Base-by-base conservation (phyloP, 768 basidiomycete genomes). In the Lactifluus pinguis region DNA sequence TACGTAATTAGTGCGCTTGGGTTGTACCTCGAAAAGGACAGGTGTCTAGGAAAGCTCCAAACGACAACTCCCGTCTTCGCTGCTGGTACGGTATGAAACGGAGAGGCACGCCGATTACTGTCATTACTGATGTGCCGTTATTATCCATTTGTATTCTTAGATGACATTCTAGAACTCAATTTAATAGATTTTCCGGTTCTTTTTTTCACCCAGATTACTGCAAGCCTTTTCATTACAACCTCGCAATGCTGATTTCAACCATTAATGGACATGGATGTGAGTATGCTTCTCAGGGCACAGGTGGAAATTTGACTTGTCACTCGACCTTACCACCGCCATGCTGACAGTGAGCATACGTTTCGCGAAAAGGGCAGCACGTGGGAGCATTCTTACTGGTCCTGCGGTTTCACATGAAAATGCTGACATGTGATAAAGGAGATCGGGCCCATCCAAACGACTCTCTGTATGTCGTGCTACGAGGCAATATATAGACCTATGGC, bases 71-170 rank as follows among this genome's bases (percentile, higher is more conserved):
- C 32, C 39, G 13, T 49, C 41, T 49, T 42, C 52, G 17, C 47
- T 49, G 61, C 47, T 48, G 50, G 55, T 39, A 61, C 55, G 17
- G 61, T n/a, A 39, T 13, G 29, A 38, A 56, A 19, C 61, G 45
- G 17, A 32, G 41, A 49, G 32, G 41, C 32, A 11, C 15, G 14
- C 42, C 6, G 47, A 34, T 21, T n/a, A 32, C 49, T 45, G 34
- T 51, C 49, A 36, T 34, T 56, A 44, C 55, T 52, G 34, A 10
- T 34, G 50, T 45, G 38, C 45, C 14, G 47, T 52, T 39, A 57
- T 39, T 19, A 52, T 61, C 34, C 4, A 14, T 36, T 29, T 61
- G 60, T 61, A 61, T 30, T 57, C 34, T 52, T 53, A 41, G 19
- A 47, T 32, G 11, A 7, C 48, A 52, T 10, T 57, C 15, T 57